Evolutionary conservation across 2,329 filamentous ascomycete species (phyloP), one percentile per base, ranked within the genome.

Genomic region (Fusarium clavum): DNA sequence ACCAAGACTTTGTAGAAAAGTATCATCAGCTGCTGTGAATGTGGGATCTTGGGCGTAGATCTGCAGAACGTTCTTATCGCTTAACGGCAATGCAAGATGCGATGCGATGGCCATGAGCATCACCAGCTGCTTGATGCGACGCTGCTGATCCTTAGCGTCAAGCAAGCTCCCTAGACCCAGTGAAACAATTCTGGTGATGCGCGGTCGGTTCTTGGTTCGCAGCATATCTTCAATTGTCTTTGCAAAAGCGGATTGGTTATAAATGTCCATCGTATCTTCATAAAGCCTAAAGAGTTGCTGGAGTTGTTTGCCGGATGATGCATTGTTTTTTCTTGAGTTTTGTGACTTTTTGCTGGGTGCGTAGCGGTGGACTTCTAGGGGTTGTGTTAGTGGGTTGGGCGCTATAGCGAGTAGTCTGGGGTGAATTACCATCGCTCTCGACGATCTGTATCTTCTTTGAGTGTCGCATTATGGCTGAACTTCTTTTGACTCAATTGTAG

Each of bases 11-110:
- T 52, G 41, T 2, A 74, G 59, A 27, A 75, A 72, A 6, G 58
- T 47, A 41, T 75, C 71, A 25, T 75, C 73, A 12, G 60, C 49
- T 32, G 61, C 22, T 22, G 73, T 73, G 14, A 75, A 75, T 2
- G 63, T 69, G 1, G 73, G 73, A n/a, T 75, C 73, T 38, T 75
- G 73, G 3, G 73, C 73, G 24, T 71, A 74, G 8, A 74, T 45
- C 16, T 29, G 46, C 1, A 64, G 11, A 7, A n/a, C 8, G 0
- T 4, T n/a, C 25, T 64, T 34, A 3, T 63, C 49, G 11, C 18
- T 11, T 0, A 44, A 29, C 11, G 59, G 43, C 22, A 60, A 13
- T 11, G 43, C 30, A 4, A 74, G 45, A 24, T 71, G 64, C 8
- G 70, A 72, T 13, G 69, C 60, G 20, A 75, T 64, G 5, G 61